phyloP scores from a whole-genome alignment of 345 rosid genomes.

The Eucalyptus caleyi region DNA sequence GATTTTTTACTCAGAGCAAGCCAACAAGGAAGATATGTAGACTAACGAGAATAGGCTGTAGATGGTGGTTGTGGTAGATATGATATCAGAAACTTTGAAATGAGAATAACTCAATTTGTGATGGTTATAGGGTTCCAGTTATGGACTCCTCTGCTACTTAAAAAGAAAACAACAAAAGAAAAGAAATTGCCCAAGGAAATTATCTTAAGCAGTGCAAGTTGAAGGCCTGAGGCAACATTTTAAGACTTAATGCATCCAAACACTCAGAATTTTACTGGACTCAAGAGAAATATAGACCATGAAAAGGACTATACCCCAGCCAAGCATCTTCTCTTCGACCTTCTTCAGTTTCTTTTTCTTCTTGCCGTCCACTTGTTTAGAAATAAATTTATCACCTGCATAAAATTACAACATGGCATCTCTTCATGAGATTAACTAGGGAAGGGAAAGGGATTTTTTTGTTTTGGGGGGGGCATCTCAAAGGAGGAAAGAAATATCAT shows the following conservation, averaged over 20 bases:
- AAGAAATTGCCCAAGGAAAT: neutral
- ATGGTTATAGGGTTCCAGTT: neutral
- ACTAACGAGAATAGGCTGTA: neutral
- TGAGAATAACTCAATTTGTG: neutral
- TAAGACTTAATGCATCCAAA: neutral
- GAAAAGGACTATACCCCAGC: conserved; percentile 65
- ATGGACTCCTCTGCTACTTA: neutral
- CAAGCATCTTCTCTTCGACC: conserved; percentile 88
- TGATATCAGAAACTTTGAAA: neutral
- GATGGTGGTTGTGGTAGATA: neutral
- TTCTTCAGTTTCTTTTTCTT: conserved; percentile 90
- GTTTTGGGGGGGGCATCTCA: neutral
- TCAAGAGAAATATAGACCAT: neutral
- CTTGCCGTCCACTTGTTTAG: conserved; percentile 70
- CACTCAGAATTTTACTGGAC: neutral
- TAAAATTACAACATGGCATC: neutral
- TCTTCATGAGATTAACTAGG: neutral
- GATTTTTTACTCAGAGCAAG: neutral
- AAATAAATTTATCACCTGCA: conserved; percentile 76
- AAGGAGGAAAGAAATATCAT: neutral
- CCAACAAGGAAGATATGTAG: neutral
- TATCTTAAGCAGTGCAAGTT: neutral
- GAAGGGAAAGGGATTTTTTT: neutral
- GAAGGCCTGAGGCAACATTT: neutral
- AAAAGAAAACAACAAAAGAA: neutral